phyloP scores from a whole-genome alignment of 495 filamentous ascomycete genomes.

The Collariella sp. region DNA sequence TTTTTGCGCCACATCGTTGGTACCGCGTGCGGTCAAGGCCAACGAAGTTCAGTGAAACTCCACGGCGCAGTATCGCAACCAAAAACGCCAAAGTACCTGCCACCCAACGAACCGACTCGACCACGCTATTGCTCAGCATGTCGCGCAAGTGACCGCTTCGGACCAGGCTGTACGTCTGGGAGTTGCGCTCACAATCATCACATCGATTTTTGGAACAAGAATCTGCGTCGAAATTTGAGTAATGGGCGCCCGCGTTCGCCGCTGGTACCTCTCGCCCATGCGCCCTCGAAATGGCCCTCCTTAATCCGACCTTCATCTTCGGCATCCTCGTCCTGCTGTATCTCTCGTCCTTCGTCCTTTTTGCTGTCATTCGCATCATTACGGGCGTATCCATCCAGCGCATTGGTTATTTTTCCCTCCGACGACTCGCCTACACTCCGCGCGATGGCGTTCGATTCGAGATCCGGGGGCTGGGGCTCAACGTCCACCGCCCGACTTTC shows the following conservation, averaged over 20 bases:
- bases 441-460: conserved; percentile 82
- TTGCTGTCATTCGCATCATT: conserved; percentile 83
- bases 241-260: conserved; percentile 6
- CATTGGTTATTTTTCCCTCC: conserved; percentile 81
- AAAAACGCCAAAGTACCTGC: neutral
- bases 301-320: conserved; percentile 69
- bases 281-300: conserved; percentile 37
- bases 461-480: conserved; percentile 77
- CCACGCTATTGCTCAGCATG: conserved; percentile 18
- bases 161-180: conserved; percentile 12
- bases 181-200: neutral
- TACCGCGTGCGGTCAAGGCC: neutral
- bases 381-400: conserved; percentile 96
- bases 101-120: conserved; percentile 8
- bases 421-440: conserved; percentile 79
- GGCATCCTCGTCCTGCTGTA: conserved; percentile 78
- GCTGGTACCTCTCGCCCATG: conserved; percentile 13
- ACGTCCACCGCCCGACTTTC: conserved; percentile 86
- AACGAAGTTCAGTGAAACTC: neutral
- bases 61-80: neutral
- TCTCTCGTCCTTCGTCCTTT: conserved; percentile 83
- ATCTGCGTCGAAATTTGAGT: conserved; percentile 1
- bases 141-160: conserved; percentile 15
- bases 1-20: neutral
- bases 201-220: neutral